Evolutionary conservation across 495 filamentous ascomycete genomes (phyloP).

Genomic region (Tuber indicum): DNA sequence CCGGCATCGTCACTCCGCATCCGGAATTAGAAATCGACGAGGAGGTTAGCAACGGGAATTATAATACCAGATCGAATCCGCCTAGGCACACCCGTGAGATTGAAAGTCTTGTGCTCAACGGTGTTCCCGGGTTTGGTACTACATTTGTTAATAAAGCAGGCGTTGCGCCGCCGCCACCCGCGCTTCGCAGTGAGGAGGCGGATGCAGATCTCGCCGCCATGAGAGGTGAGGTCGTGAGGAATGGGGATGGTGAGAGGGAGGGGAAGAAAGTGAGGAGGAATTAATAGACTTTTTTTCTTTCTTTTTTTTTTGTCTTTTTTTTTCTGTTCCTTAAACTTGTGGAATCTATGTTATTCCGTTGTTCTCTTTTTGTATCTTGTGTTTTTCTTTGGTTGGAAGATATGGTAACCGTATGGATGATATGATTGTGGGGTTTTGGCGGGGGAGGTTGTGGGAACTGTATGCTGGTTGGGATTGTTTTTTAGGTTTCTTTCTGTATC

Average conservation of each 20-base stretch:
- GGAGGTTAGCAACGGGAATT: background rate
- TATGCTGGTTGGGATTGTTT: background rate
- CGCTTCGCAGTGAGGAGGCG: slow-evolving; percentile 29
- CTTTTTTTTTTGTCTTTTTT: background rate
- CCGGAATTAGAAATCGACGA: background rate
- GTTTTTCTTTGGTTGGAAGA: background rate
- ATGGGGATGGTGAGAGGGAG: slow-evolving; percentile 3
- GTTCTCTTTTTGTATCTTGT: background rate
- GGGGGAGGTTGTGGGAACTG: background rate
- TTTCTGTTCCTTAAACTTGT: background rate
- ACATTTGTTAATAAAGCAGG: slow-evolving; percentile 39
- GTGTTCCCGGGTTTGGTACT: slow-evolving; percentile 33
- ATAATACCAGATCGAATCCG: slow-evolving; percentile 27
- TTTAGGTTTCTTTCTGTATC: background rate
- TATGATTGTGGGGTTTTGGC: background rate
- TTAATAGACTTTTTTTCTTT: background rate
- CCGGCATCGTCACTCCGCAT: slow-evolving; percentile 12
- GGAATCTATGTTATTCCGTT: background rate
- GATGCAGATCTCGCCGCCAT: slow-evolving; percentile 36
- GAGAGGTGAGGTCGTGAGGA: slow-evolving; percentile 19
- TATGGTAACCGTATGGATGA: background rate
- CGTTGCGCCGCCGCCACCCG: slow-evolving; percentile 35
- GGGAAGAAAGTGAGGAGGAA: background rate
- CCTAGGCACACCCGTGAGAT: slow-evolving; percentile 32
- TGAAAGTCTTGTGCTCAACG: slow-evolving; percentile 30